Conservation (phyloP, 331 rosid species). For the Acacia pycnantha region DNA sequence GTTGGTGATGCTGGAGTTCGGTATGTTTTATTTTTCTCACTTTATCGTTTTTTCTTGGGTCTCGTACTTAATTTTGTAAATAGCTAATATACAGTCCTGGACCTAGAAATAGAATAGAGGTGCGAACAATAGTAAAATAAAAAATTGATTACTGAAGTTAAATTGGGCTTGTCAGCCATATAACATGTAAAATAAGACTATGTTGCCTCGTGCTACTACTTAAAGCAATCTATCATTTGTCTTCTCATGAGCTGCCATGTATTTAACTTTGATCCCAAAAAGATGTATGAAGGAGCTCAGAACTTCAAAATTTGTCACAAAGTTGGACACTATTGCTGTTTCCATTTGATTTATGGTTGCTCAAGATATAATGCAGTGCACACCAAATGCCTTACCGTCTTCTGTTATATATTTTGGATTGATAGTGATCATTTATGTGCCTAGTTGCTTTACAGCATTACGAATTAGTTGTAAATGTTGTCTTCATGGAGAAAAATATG, state of each 20-base stretch:
- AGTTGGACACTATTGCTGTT: too few species aligned
- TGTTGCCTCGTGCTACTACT: too few species aligned
- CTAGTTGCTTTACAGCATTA: not conserved
- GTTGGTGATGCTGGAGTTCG: constrained; percentile 84
- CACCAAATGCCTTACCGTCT: not conserved
- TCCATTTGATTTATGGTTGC: not conserved
- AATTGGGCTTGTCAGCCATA: too few species aligned
- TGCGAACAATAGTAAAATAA: not conserved
- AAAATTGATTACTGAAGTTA: not conserved
- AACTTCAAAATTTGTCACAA: too few species aligned
- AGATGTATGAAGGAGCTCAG: too few species aligned
- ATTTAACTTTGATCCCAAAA: too few species aligned
- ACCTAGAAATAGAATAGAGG: not conserved
- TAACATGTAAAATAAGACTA: too few species aligned
- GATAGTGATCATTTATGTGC: not conserved
- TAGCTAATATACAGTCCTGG: not conserved
- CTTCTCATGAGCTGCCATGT: too few species aligned
- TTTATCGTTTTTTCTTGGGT: not conserved
- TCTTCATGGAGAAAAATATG: not conserved
- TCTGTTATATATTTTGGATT: not conserved
- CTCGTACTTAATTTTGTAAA: not conserved
- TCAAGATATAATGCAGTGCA: not conserved
- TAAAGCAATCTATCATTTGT: too few species aligned
- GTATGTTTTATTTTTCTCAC: constrained; percentile 20
- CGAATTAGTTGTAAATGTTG: not conserved